Evolutionary conservation across 257 asterid species (phyloP).

Genomic region (Knoxia roxburghii): DNA sequence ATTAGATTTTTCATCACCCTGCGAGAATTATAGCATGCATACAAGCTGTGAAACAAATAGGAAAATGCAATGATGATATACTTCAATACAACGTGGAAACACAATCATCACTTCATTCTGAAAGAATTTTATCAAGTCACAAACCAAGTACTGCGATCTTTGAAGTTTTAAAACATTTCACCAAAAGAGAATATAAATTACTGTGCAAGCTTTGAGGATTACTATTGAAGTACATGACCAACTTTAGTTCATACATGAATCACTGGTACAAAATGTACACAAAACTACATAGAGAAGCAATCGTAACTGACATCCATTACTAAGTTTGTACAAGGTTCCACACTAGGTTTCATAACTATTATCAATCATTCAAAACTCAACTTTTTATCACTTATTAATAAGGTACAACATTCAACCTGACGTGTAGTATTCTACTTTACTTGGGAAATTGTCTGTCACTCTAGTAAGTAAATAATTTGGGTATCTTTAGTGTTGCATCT

Average conservation of each 20-base stretch:
- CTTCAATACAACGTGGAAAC: background rate
- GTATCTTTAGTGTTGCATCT: background rate
- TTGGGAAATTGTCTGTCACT: background rate
- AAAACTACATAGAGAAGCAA: background rate
- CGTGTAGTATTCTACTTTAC: background rate
- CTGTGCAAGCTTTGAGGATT: too few species aligned
- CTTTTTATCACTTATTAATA: background rate
- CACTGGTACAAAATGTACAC: background rate
- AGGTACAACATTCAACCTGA: background rate
- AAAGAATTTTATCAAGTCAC: background rate
- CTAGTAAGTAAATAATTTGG: background rate
- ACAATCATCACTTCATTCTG: background rate
- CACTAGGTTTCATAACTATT: background rate
- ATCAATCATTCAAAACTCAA: background rate
- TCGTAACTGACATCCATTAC: too few species aligned
- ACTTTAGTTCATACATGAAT: background rate
- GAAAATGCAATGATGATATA: background rate
- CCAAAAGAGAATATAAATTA: background rate
- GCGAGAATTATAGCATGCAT: slow-evolving; percentile 10
- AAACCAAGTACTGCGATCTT: background rate
- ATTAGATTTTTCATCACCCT: slow-evolving; percentile 53
- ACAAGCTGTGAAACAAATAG: background rate
- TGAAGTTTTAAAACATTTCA: background rate
- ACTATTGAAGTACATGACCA: too few species aligned
- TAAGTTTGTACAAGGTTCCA: background rate